phyloP scores from a whole-genome alignment of 768 basidiomycete genomes.

The Russula earlei region DNA sequence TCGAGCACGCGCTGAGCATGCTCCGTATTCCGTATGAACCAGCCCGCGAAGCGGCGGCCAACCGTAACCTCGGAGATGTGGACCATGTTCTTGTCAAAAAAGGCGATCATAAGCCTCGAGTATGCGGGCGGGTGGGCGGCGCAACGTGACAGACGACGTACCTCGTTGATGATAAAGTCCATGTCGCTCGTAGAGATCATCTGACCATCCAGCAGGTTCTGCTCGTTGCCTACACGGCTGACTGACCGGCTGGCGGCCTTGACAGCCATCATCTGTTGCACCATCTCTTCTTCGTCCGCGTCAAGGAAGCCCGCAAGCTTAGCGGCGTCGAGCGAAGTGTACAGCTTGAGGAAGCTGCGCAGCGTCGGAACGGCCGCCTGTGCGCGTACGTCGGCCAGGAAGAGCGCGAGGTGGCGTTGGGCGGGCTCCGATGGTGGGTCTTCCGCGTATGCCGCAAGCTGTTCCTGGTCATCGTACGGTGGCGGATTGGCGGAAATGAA shows the following conservation, averaged over 20 bases:
- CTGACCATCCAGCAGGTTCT: conserved; percentile 70
- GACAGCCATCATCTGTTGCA: conserved; percentile 95
- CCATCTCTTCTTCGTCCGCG: conserved; percentile 85
- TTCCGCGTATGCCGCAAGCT: conserved; percentile 38
- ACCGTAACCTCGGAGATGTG: conserved; percentile 93
- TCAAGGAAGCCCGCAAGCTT: conserved; percentile 91
- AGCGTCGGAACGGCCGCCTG: conserved; percentile 75
- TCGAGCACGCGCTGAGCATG: conserved; percentile 83
- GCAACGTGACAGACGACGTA: conserved; percentile 32
- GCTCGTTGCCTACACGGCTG: conserved; percentile 43
- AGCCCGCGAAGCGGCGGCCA: conserved; percentile 87
- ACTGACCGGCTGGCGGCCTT: conserved; percentile 80
- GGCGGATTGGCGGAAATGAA: conserved; percentile 94
- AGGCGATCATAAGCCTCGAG: neutral
- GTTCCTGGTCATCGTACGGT: conserved; percentile 74
- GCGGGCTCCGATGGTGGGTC: conserved; percentile 56
- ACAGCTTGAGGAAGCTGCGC: conserved; percentile 88
- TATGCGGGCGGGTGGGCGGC: neutral
- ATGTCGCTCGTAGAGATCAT: conserved; percentile 86
- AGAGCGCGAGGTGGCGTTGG: conserved; percentile 74
- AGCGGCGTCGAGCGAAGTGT: conserved; percentile 84
- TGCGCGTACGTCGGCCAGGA: conserved; percentile 73
- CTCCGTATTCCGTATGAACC: conserved; percentile 96
- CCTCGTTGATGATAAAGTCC: conserved; percentile 93
- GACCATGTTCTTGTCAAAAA: conserved; percentile 70